phyloP scores from a whole-genome alignment of 805 yeast genomes.

The Candida sphagnicola region DNA sequence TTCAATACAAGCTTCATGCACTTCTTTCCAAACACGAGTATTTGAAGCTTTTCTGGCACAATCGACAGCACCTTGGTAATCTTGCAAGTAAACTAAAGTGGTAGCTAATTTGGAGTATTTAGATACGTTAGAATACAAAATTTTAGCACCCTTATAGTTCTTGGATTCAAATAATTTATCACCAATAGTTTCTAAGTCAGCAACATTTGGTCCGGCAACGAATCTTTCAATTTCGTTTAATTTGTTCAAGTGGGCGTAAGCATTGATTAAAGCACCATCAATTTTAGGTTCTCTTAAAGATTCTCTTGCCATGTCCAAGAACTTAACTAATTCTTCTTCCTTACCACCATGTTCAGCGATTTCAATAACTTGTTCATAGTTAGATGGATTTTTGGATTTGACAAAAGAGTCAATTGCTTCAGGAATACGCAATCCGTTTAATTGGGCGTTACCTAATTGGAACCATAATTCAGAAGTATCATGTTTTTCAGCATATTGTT shows the following conservation, averaged over 20 bases:
- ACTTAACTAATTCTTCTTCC: conserved; percentile 87
- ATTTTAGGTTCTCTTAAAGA: conserved; percentile 85
- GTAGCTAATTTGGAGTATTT: conserved; percentile 96
- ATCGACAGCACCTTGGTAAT: conserved; percentile 95
- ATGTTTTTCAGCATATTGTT: conserved; percentile 84
- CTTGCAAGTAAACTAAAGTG: conserved; percentile 88
- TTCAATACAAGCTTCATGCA: conserved; percentile 92
- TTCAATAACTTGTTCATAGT: conserved; percentile 88
- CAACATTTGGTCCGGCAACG: conserved; percentile 84
- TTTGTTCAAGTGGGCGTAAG: conserved; percentile 76
- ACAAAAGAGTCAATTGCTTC: conserved; percentile 92
- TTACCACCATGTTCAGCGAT: conserved; percentile 93
- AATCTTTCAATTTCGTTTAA: conserved; percentile 79
- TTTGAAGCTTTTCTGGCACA: conserved; percentile 98
- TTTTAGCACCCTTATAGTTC: conserved; percentile 90
- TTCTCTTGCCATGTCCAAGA: conserved; percentile 86
- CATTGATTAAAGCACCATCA: conserved; percentile 87
- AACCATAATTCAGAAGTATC: conserved; percentile 89
- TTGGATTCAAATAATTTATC: conserved; percentile 78
- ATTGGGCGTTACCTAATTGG: conserved; percentile 92
- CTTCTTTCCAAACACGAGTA: conserved; percentile 94
- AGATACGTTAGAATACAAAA: conserved; percentile 78
- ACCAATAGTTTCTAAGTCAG: conserved; percentile 88
- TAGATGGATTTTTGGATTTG: conserved; percentile 86
- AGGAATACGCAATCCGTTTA: conserved; percentile 86